Evolutionary conservation across 129 eudicot genomes (phyloP).

Genomic region (Flaveria sonorensis): DNA sequence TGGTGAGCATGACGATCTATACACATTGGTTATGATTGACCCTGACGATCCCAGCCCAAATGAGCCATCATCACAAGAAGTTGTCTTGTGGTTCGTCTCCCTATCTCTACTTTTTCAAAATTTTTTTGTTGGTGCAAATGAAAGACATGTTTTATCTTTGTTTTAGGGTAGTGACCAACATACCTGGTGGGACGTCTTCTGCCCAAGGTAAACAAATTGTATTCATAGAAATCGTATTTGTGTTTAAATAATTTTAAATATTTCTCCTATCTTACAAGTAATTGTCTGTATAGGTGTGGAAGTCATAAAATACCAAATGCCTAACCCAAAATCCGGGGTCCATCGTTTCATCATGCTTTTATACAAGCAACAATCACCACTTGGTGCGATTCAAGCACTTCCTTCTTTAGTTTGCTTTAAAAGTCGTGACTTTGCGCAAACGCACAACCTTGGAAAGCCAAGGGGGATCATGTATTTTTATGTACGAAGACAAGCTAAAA

Average conservation of each 20-base stretch:
- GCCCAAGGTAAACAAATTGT: slow-evolving; percentile 20
- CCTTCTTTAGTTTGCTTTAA: slow-evolving; percentile 15
- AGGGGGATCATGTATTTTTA: slow-evolving; percentile 24
- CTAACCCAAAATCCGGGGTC: slow-evolving; percentile 17
- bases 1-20: slow-evolving; percentile 13
- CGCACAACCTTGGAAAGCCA: slow-evolving; percentile 23
- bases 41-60: slow-evolving; percentile 32
- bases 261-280: background rate
- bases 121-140: background rate
- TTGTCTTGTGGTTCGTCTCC: slow-evolving; percentile 8
- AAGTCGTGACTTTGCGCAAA: slow-evolving; percentile 8
- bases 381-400: background rate
- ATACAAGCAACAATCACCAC: slow-evolving; percentile 3
- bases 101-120: background rate
- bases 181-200: slow-evolving; percentile 15
- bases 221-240: background rate
- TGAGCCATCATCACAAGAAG: background rate
- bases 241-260: background rate
- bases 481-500: slow-evolving; percentile 21
- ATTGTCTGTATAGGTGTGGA: slow-evolving; percentile 22
- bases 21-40: slow-evolving; percentile 18
- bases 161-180: slow-evolving; percentile 25
- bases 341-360: slow-evolving; percentile 24
- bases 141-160: background rate
- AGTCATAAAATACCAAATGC: slow-evolving; percentile 23